These are phyloP conservation scores for Ramaria sp. DNA, from an alignment of 768 basidiomycete genomes.

Conservation along the genomic window DNA sequence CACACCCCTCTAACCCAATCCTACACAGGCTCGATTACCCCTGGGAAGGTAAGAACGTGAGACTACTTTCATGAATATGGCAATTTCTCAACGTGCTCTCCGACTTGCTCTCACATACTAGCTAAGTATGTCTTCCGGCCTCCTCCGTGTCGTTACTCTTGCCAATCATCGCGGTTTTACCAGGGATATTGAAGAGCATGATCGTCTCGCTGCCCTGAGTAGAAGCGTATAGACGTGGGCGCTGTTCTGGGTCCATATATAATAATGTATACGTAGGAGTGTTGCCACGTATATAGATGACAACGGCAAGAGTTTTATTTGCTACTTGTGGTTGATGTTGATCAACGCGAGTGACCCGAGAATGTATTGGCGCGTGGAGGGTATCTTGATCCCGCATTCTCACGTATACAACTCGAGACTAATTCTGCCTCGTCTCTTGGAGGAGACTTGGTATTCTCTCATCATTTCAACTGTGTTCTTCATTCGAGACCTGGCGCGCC, in stretches of 20 bases:
- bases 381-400: too few relatives aligned
- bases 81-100: background rate
- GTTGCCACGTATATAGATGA: background rate
- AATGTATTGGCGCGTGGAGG: too few relatives aligned
- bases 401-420: too few relatives aligned
- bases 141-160: background rate
- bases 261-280: background rate
- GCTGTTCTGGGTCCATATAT: background rate
- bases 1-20: slow-evolving; percentile 4
- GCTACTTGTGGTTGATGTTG: too few relatives aligned
- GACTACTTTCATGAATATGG: background rate
- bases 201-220: slow-evolving; percentile 43
- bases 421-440: too few relatives aligned
- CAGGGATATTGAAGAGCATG: slow-evolving; percentile 72
- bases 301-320: background rate
- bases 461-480: background rate
- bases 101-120: background rate
- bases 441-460: background rate
- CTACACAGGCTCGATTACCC: slow-evolving; percentile 67
- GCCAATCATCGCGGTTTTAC: slow-evolving; percentile 5
- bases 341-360: background rate
- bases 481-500: too few relatives aligned
- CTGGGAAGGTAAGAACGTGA: slow-evolving; percentile 64
- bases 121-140: slow-evolving; percentile 2
- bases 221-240: slow-evolving; percentile 13